phyloP scores from a whole-genome alignment of 2,329 filamentous ascomycete species.

The Scolecobasidium constrictum region DNA sequence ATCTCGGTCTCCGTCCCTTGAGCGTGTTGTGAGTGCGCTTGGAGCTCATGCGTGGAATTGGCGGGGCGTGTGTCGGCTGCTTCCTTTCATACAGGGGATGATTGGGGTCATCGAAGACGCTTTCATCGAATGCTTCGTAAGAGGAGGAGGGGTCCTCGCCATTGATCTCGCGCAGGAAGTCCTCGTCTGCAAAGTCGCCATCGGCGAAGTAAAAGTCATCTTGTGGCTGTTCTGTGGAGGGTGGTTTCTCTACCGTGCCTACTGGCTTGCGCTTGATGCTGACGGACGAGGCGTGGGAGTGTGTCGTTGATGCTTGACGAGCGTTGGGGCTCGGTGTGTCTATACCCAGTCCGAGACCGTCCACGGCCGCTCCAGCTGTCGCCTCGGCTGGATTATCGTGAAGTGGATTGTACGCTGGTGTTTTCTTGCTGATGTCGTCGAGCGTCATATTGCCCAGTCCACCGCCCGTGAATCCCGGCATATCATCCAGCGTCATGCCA shows the following conservation, averaged over 20 bases:
- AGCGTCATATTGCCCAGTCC: not conserved
- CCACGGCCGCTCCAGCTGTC: too few relatives aligned
- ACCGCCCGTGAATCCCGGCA: not conserved
- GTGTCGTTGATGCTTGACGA: too few relatives aligned
- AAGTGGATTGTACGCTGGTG: not conserved
- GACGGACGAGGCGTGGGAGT: too few relatives aligned
- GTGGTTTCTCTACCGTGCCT: too few relatives aligned
- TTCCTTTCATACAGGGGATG: constrained; percentile 14
- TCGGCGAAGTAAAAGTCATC: constrained; percentile 64
- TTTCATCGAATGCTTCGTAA: constrained; percentile 60
- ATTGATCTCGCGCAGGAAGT: constrained; percentile 16
- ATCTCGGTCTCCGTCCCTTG: not conserved
- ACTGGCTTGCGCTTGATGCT: too few relatives aligned
- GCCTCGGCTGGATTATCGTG: not conserved
- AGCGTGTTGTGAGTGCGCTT: not conserved
- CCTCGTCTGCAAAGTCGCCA: constrained; percentile 45
- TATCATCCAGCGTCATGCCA: constrained; percentile 3
- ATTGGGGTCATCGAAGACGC: constrained; percentile 54
- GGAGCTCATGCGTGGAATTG: constrained; percentile 10
- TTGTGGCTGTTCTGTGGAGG: constrained; percentile 23
- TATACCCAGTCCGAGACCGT: too few relatives aligned
- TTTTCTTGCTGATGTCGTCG: constrained; percentile 2
- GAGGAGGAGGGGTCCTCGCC: constrained; percentile 32
- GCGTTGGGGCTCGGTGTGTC: too few relatives aligned
- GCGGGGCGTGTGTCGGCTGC: constrained; percentile 11